Percentiles rank a stretch among this genome's conserved stretches.
Conservation (phyloP, 2,329 filamentous ascomycete genomes). For the Cytospora leucostoma region DNA sequence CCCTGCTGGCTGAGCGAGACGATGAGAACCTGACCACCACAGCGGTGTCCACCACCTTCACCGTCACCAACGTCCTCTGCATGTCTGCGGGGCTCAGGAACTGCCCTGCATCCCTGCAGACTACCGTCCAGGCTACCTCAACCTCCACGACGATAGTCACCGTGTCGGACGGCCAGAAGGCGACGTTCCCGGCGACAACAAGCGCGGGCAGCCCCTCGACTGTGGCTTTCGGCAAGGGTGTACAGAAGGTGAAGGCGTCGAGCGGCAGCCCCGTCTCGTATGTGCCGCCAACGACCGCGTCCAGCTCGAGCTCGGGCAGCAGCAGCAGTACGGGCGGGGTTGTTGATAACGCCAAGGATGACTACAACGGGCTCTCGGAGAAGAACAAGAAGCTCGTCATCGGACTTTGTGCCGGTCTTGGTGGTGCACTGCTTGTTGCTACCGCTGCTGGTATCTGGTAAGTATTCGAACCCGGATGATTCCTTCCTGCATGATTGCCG, state of each 20-base stretch:
- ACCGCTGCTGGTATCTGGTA: slow-evolving; percentile 5
- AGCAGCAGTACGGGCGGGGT: not conserved
- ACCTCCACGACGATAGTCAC: slow-evolving; percentile 45
- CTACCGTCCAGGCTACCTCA: slow-evolving; percentile 41
- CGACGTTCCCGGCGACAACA: slow-evolving; percentile 44
- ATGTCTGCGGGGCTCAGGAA: slow-evolving; percentile 43
- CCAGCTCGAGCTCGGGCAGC: not conserved
- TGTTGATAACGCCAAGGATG: slow-evolving; percentile 4
- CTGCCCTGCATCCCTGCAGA: slow-evolving; percentile 54
- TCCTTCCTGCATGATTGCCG: not conserved
- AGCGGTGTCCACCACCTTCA: slow-evolving; percentile 40
- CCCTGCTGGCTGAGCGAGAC: slow-evolving; percentile 22
- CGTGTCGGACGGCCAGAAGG: slow-evolving; percentile 40
- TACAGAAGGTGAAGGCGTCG: slow-evolving; percentile 29
- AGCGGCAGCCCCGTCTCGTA: slow-evolving; percentile 24
- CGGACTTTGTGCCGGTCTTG: slow-evolving; percentile 21
- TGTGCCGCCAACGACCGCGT: slow-evolving; percentile 4
- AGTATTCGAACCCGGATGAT: not conserved
- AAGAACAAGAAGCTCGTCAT: slow-evolving; percentile 25
- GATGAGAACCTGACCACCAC: slow-evolving; percentile 40
- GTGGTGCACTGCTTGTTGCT: slow-evolving; percentile 15
- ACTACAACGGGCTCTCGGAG: slow-evolving; percentile 11
- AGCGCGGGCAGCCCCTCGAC: slow-evolving; percentile 36
- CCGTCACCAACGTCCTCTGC: slow-evolving; percentile 49
- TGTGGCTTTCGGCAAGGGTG: slow-evolving; percentile 46